phyloP scores from a whole-genome alignment of 768 basidiomycete species.

The Tylopilus subfusipes region DNA sequence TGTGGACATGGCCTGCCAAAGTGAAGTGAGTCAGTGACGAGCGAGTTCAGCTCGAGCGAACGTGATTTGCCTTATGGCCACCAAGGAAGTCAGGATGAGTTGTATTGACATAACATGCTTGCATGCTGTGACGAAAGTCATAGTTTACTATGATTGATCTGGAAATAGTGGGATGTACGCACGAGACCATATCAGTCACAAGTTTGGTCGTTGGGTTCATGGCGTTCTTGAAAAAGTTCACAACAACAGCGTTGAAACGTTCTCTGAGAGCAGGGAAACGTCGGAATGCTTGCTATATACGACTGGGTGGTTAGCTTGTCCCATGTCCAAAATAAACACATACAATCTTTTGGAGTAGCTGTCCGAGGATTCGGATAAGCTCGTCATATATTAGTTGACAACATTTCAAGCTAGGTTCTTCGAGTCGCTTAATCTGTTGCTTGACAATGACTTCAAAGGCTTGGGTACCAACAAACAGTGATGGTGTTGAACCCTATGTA shows the following conservation, averaged over 20 bases:
- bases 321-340: constrained; percentile 23
- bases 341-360: constrained; percentile 87
- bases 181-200: constrained; percentile 89
- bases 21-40: background rate
- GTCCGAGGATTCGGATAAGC: constrained; percentile 91
- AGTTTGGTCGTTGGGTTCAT: constrained; percentile 96
- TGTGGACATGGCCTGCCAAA: constrained; percentile 75
- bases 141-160: constrained; percentile 1
- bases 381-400: constrained; percentile 97
- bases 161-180: constrained; percentile 32
- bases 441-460: constrained; percentile 99
- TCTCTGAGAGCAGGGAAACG: constrained; percentile 96
- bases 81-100: constrained; percentile 98
- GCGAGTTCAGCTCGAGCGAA: background rate
- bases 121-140: constrained; percentile 62
- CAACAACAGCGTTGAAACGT: constrained; percentile 92
- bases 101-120: constrained; percentile 98
- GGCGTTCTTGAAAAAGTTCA: constrained; percentile 92
- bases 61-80: constrained; percentile 71
- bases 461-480: constrained; percentile 93
- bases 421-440: constrained; percentile 95
- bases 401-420: constrained; percentile 91
- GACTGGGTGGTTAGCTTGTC: constrained; percentile 1
- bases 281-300: constrained; percentile 83
- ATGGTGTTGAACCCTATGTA: constrained; percentile 85